phyloP scores from a whole-genome alignment of 2,329 filamentous ascomycete species.

The Xylariaceae sp. region DNA sequence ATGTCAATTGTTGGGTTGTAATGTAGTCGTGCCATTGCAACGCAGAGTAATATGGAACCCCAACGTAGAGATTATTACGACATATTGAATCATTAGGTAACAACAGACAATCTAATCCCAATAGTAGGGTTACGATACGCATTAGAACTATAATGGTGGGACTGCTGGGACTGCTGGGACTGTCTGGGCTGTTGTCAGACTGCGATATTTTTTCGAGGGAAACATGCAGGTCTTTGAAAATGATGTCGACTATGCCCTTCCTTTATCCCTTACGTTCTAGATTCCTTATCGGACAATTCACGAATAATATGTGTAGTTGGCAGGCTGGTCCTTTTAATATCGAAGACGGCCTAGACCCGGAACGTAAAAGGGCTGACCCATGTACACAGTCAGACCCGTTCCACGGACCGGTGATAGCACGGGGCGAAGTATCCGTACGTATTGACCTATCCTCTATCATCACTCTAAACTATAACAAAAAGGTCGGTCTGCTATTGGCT shows the following conservation, averaged over 20 bases:
- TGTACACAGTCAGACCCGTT: too few relatives aligned
- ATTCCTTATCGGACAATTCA: not conserved
- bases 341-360: too few relatives aligned
- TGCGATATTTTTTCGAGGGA: not conserved
- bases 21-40: too few relatives aligned
- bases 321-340: too few relatives aligned
- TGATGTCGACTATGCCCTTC: not conserved
- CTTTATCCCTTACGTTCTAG: not conserved
- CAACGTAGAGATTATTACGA: not conserved
- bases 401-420: too few relatives aligned
- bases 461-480: too few relatives aligned
- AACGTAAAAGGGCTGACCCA: too few relatives aligned
- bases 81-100: not conserved
- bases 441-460: too few relatives aligned
- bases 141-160: not conserved
- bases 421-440: too few relatives aligned
- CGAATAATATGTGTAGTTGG: slow-evolving; percentile 2
- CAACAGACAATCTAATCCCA: not conserved
- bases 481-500: too few relatives aligned
- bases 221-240: slow-evolving; percentile 8
- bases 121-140: not conserved
- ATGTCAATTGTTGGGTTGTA: too few relatives aligned
- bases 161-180: too few relatives aligned
- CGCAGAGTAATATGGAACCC: not conserved
- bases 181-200: not conserved